Base-by-base conservation (phyloP, 1,284 basidiomycete species). In the Moesziomyces globuligerus region DNA sequence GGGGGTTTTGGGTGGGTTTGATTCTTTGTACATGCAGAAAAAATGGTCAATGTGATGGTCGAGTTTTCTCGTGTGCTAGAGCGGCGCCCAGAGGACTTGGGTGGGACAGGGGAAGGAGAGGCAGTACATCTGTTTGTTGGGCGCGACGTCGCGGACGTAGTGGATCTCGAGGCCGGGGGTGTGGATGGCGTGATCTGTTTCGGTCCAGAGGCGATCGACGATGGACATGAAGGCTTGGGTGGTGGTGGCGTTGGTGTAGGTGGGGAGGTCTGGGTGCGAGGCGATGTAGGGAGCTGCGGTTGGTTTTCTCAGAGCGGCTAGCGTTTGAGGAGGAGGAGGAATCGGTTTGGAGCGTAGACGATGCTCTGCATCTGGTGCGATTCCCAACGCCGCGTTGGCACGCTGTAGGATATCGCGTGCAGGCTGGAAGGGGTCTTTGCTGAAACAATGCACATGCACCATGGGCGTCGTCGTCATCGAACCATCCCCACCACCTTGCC, bases 91-190 rank as follows among this genome's bases (percentile, higher is more conserved):
- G 7, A 78, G 61, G 9, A 80, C 74, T 58, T 85, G 74, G 13
- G 66, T 49, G 18, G 94, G 92, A 21, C 98, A 86, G 44, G 90
- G 86, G 86, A 99, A 98, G 78, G 90, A 90, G 51, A 99, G 87
- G 84, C 96, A 96, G 83, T 96, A 98, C 96, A 98, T 98, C 78
- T 95, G 91, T 85, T 98, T 98, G 84, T 90, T 92, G 3, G 96
- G 96, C 3, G 95, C 94, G 8, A 99, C 95, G 13, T 90, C 90
- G 46, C 96, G 88, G 29, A 99, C 95, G 71, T 90, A 86, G 77
- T 93, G 90, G 13, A 94, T 83, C 28, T 82, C 49, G 59, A 84
- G 84, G 5, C 48, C 45, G 7, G 38, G n/a, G 13, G 59, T 58
- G 6, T 37, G 20, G 17, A 41, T 0, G 1, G 24, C 66, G 0